Evolutionary conservation across 257 asterid species (phyloP), one percentile per base, ranked within the genome.

Genomic region (Galeopsis tetrahit): DNA sequence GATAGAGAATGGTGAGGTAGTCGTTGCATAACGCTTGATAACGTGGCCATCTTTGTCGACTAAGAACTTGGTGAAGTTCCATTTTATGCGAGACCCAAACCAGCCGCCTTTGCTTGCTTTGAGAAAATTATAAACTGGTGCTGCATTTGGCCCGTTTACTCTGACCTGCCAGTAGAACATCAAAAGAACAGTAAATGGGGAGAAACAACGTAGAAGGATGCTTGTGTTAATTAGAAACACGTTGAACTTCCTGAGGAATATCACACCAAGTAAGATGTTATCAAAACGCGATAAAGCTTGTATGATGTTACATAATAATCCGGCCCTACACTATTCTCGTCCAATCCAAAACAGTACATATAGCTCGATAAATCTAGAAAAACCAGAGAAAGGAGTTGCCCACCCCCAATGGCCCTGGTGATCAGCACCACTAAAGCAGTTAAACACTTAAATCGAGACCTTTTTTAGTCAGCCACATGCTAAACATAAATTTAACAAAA

Each of bases 41-140:
- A 93, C 97, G 38, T 61, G 73, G 21, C 98, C 98, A 35, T 91
- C 95, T 81, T 79, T 86, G 87, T 91, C 96, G 15, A 93, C 92
- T 62, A 93, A 71, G 75, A 93, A 93, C 87, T 93, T 93, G 28
- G 97, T 91, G 80, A 93, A 93, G 84, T 93, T 93, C 98, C 97
- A 93, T 70, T 89, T 91, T 77, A 91, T 89, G 73, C 91, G 71
- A 21, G 91, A 86, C 34, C 97, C 91, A 6, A 75, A 85, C 44
- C 71, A 73, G 10, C 93, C 81, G 42, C 90, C 82, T 83, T 81
- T 83, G 71, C 85, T 91, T 60, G 91, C 87, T 82, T 91, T 91
- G 15, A 94, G 95, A 83, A 86, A 94, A 62, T 72, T 82, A 75
- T 91, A 94, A 48, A 91, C 89, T 0, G 96, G 97, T 3, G 91